These are phyloP conservation scores for Penicillium digitatum DNA, from an alignment of 2,329 filamentous ascomycete genomes.

Conservation along the genomic window DNA sequence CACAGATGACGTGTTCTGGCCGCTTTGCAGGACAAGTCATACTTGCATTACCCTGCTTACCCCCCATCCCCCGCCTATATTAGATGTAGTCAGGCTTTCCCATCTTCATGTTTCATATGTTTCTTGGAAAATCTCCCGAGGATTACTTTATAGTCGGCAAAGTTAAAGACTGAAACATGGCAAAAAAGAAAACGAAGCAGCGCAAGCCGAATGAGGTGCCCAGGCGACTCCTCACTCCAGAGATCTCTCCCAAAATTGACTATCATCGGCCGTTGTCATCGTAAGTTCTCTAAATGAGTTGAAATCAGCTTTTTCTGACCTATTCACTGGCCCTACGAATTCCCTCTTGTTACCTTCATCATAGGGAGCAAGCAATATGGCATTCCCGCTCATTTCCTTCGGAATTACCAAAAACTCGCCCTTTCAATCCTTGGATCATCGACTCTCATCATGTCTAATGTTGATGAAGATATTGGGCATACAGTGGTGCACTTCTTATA, in stretches of 20 bases:
- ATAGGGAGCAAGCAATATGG: conserved; percentile 12
- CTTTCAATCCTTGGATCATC: not conserved
- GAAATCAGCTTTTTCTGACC: conserved; percentile 5
- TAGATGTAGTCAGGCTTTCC: conserved; percentile 7
- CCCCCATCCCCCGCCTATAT: not conserved
- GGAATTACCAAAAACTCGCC: conserved; percentile 2
- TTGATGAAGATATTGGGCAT: conserved; percentile 8
- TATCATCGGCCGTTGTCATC: conserved; percentile 11
- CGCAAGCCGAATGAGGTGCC: conserved; percentile 6
- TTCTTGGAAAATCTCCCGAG: conserved; percentile 3
- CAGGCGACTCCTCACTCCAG: not conserved
- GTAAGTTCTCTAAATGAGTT: conserved; percentile 8
- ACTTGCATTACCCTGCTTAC: conserved; percentile 8
- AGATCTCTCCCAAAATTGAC: conserved; percentile 11
- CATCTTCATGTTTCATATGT: conserved; percentile 5
- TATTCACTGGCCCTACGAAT: conserved; percentile 8
- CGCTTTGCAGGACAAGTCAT: not conserved
- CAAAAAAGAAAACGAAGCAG: conserved; percentile 10
- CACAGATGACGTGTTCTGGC: not conserved
- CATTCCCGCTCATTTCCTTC: conserved; percentile 12
- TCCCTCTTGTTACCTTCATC: conserved; percentile 5
- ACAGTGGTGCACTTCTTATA: conserved; percentile 11
- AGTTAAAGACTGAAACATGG: conserved; percentile 2
- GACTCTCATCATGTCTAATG: conserved; percentile 3
- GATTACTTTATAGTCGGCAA: not conserved